These are phyloP conservation scores for Bondarzewia mesenterica DNA, from an alignment of 1,284 basidiomycete species.

Conservation along the genomic window DNA sequence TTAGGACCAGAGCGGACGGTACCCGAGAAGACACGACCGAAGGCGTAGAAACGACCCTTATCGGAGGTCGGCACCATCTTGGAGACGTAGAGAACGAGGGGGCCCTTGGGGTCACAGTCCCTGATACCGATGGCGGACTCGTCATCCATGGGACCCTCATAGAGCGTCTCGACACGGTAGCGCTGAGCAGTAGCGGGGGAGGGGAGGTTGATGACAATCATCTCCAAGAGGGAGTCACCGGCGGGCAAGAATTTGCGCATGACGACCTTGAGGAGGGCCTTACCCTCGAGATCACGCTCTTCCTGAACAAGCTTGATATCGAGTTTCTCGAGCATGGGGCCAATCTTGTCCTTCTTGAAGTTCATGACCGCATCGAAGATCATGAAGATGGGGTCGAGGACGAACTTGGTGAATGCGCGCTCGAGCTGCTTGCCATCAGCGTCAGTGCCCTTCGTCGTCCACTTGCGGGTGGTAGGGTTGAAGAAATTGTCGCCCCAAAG, in stretches of 20 bases:
- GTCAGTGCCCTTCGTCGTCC: constrained; percentile 77
- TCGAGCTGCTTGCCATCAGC: constrained; percentile 87
- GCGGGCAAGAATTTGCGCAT: constrained; percentile 99
- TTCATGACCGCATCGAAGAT: constrained; percentile 99
- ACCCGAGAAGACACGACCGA: constrained; percentile 99
- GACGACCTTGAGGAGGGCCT: constrained; percentile 93
- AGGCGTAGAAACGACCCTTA: constrained; percentile 99
- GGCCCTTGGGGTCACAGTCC: constrained; percentile 96
- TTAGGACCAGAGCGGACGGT: constrained; percentile 97
- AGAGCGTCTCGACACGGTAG: constrained; percentile 99
- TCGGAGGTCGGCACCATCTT: constrained; percentile 99
- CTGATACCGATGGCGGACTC: constrained; percentile 98
- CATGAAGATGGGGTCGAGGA: constrained; percentile 98
- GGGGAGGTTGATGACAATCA: constrained; percentile 99
- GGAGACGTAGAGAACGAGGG: constrained; percentile 97
- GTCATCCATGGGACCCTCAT: constrained; percentile 99
- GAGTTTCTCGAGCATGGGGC: constrained; percentile 91
- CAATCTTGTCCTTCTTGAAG: constrained; percentile 94
- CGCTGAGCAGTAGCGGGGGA: constrained; percentile 95
- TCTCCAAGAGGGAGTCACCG: constrained; percentile 97
- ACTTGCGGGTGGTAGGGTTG: constrained; percentile 97
- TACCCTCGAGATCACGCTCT: constrained; percentile 94
- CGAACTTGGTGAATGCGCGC: constrained; percentile 93
- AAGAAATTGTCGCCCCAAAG: constrained; percentile 99
- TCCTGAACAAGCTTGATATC: constrained; percentile 87